These are phyloP conservation scores for Neoconidiobolus thromboides DNA, from an alignment of 371 early-diverging fungal genomes.

Conservation along the genomic window DNA sequence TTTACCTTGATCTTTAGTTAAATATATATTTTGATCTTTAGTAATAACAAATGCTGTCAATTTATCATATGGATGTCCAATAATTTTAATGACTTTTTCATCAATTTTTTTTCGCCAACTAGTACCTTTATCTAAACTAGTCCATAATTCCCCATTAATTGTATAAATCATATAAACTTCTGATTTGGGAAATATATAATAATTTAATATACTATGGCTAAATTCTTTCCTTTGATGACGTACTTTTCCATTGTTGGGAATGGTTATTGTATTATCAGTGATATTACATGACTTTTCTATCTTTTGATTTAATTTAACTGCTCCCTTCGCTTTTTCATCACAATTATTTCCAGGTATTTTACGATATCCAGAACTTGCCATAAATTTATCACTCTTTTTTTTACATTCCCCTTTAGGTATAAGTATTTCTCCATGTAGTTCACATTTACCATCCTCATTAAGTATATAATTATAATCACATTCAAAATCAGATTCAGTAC, in stretches of 20 bases:
- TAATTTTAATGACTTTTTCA: slow-evolving; percentile 13
- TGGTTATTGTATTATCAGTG: slow-evolving; percentile 6
- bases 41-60: slow-evolving; percentile 39
- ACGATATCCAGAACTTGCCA: slow-evolving; percentile 72
- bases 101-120: slow-evolving; percentile 28
- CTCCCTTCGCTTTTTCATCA: slow-evolving; percentile 21
- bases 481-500: slow-evolving; percentile 72
- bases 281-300: slow-evolving; percentile 36
- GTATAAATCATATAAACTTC: slow-evolving; percentile 31
- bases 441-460: slow-evolving; percentile 29
- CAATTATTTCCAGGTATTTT: slow-evolving; percentile 67
- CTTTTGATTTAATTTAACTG: slow-evolving; percentile 34
- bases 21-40: slow-evolving; percentile 23
- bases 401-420: slow-evolving; percentile 33
- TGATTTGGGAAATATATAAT: slow-evolving; percentile 16
- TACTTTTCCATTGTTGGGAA: not conserved
- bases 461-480: slow-evolving; percentile 72
- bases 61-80: slow-evolving; percentile 9
- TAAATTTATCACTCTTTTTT: slow-evolving; percentile 35
- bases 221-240: not conserved
- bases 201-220: not conserved
- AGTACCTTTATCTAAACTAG: slow-evolving; percentile 38
- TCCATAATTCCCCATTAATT: slow-evolving; percentile 33
- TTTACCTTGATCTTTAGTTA: slow-evolving; percentile 47
- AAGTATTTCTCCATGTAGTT: slow-evolving; percentile 24